phyloP scores from a whole-genome alignment of 495 filamentous ascomycete genomes.

The Acidiella bohemica region DNA sequence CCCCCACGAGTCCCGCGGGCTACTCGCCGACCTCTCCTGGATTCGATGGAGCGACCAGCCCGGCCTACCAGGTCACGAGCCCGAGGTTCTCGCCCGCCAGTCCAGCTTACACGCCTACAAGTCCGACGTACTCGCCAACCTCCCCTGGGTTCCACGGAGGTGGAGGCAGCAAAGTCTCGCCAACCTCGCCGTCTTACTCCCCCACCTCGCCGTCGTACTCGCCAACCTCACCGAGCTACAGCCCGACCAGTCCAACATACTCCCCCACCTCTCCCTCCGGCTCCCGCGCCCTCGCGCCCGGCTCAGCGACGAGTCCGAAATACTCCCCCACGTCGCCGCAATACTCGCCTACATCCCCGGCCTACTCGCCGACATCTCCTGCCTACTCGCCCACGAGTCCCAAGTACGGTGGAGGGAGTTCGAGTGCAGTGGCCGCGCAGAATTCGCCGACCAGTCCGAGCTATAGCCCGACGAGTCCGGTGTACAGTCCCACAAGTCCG shows the following conservation, averaged over 20 bases:
- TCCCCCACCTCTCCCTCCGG: slow-evolving; percentile 24
- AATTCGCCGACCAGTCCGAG: slow-evolving; percentile 64
- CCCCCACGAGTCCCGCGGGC: slow-evolving; percentile 44
- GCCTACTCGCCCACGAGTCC: slow-evolving; percentile 25
- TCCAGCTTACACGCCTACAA: slow-evolving; percentile 34
- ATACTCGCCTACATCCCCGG: slow-evolving; percentile 55
- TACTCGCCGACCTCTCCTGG: slow-evolving; percentile 57
- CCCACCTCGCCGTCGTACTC: slow-evolving; percentile 59
- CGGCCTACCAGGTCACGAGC: slow-evolving; percentile 50
- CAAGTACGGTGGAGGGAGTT: slow-evolving; percentile 18
- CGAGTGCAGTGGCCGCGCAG: slow-evolving; percentile 6
- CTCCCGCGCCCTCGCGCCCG: slow-evolving; percentile 30
- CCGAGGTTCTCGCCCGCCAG: slow-evolving; percentile 38
- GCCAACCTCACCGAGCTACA: slow-evolving; percentile 70
- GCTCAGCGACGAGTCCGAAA: slow-evolving; percentile 30
- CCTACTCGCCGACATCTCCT: slow-evolving; percentile 47
- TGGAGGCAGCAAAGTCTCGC: slow-evolving; percentile 30
- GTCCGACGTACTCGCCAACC: slow-evolving; percentile 33
- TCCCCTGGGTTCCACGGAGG: slow-evolving; percentile 59
- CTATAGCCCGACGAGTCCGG: slow-evolving; percentile 61
- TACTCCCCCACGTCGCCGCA: slow-evolving; percentile 49
- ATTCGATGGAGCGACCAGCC: slow-evolving; percentile 24
- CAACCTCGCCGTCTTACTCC: slow-evolving; percentile 39
- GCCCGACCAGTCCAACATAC: slow-evolving; percentile 44
- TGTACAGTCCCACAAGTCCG: slow-evolving; percentile 46